A percentile compares a stretch with the other conserved stretches of the same genome.
These are phyloP conservation scores for Wickerhamiella bombiphila DNA, from an alignment of 805 yeast species.

Conservation along the genomic window DNA sequence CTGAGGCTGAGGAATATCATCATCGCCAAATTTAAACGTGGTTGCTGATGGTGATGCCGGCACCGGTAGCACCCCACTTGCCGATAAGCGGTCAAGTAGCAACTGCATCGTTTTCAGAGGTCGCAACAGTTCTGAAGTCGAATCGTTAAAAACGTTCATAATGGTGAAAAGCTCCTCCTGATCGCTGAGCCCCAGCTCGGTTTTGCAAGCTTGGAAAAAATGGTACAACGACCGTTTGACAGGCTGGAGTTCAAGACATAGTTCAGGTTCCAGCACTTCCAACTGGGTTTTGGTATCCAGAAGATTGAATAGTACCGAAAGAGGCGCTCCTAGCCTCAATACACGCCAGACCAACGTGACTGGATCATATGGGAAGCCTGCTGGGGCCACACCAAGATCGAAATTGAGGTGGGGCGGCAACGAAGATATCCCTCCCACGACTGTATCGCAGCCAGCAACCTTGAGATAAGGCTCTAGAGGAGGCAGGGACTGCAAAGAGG, in stretches of 20 bases:
- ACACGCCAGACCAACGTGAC: slow-evolving; percentile 81
- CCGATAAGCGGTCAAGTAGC: slow-evolving; percentile 35
- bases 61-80: slow-evolving; percentile 1
- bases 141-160: slow-evolving; percentile 74
- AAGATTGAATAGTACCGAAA: slow-evolving; percentile 72
- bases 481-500: slow-evolving; percentile 41
- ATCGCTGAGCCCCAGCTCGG: slow-evolving; percentile 46
- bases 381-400: slow-evolving; percentile 47
- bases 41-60: slow-evolving; percentile 2
- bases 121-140: slow-evolving; percentile 60
- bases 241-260: slow-evolving; percentile 66
- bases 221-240: slow-evolving; percentile 85
- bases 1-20: slow-evolving; percentile 7
- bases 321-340: slow-evolving; percentile 83
- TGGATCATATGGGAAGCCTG: slow-evolving; percentile 58
- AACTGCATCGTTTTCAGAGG: slow-evolving; percentile 59
- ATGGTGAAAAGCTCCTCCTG: slow-evolving; percentile 81
- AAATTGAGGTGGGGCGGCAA: slow-evolving; percentile 11
- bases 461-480: slow-evolving; percentile 52
- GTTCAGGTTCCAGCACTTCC: slow-evolving; percentile 44
- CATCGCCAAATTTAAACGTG: no score
- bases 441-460: slow-evolving; percentile 23
- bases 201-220: slow-evolving; percentile 74
- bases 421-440: slow-evolving; percentile 25
- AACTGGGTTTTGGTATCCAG: slow-evolving; percentile 11